These are phyloP conservation scores for Coemansia sp. DNA, from an alignment of 192 early-diverging fungal genomes.

Conservation along the genomic window DNA sequence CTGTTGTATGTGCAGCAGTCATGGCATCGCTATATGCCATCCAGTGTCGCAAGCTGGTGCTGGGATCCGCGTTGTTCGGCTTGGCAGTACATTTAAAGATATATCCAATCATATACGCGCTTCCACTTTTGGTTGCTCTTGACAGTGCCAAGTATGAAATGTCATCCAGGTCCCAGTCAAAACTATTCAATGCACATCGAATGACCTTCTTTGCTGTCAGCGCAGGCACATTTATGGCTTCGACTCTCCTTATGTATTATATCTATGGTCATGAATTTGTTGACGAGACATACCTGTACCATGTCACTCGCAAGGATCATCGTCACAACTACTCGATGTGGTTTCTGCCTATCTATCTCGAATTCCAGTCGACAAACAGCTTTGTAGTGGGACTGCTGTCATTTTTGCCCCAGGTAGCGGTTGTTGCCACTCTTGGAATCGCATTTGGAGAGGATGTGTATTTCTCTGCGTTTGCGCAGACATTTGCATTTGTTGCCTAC, in stretches of 20 bases:
- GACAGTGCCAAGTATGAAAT: conserved; percentile 13
- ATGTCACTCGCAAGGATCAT: conserved; percentile 93
- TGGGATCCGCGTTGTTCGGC: conserved; percentile 74
- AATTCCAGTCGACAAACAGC: conserved; percentile 53
- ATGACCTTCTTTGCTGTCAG: conserved; percentile 63
- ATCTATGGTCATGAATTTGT: conserved; percentile 84
- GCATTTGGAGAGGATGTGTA: conserved; percentile 77
- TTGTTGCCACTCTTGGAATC: conserved; percentile 65
- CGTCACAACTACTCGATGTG: conserved; percentile 98
- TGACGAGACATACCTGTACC: conserved; percentile 90
- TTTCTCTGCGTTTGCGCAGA: conserved; percentile 89
- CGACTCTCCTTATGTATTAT: conserved; percentile 69
- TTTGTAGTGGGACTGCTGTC: conserved; percentile 63
- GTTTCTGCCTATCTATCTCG: conserved; percentile 94
- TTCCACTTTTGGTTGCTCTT: conserved; percentile 74
- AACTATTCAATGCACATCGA: conserved; percentile 57
- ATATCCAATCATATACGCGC: conserved; percentile 92
- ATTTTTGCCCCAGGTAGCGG: conserved; percentile 79
- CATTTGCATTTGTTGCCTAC: conserved; percentile 92
- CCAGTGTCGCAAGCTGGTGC: conserved; percentile 49
- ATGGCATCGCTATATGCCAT: conserved; percentile 73
- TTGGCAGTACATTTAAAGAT: conserved; percentile 95
- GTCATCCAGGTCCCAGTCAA: conserved; percentile 4
- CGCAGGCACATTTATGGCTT: conserved; percentile 58
- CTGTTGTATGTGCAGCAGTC: conserved; percentile 75